Conservation (phyloP, 169 alveolate genomes). For the Cryptosporidium felis region DNA sequence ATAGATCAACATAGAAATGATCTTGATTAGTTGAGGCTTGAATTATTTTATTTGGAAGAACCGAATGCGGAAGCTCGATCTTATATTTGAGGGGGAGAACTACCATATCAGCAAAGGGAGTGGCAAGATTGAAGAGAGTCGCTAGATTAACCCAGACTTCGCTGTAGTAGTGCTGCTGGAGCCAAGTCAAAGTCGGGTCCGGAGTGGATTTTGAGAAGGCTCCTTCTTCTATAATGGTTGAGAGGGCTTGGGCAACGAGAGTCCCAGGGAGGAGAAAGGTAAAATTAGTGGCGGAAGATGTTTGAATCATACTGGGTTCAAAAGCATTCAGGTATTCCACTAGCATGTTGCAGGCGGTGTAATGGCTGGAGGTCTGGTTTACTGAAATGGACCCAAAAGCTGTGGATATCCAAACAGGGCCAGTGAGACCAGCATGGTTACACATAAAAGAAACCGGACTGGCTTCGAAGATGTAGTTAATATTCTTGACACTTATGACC, state of each 20-base stretch:
- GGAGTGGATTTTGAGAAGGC: slow-evolving; percentile 7
- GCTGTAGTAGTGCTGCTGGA: slow-evolving; percentile 63
- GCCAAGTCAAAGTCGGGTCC: slow-evolving; percentile 46
- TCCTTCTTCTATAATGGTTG: not conserved
- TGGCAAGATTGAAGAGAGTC: slow-evolving; percentile 26
- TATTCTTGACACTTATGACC: slow-evolving; percentile 43
- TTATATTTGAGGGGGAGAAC: slow-evolving; percentile 36
- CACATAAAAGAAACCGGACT: slow-evolving; percentile 53
- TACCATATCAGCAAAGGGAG: slow-evolving; percentile 39
- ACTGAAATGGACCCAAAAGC: slow-evolving; percentile 68
- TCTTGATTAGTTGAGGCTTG: slow-evolving; percentile 11
- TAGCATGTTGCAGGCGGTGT: slow-evolving; percentile 46
- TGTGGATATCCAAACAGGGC: slow-evolving; percentile 67
- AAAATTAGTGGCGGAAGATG: slow-evolving; percentile 61
- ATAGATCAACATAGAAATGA: slow-evolving; percentile 30
- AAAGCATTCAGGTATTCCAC: slow-evolving; percentile 22
- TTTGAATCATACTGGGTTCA: slow-evolving; percentile 48
- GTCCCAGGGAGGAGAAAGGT: slow-evolving; percentile 57
- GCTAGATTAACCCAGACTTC: slow-evolving; percentile 50
- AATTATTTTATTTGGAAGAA: slow-evolving; percentile 5
- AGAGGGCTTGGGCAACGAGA: not conserved
- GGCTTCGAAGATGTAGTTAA: slow-evolving; percentile 26
- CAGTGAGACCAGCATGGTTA: slow-evolving; percentile 57
- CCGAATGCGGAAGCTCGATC: slow-evolving; percentile 5
- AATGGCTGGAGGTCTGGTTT: slow-evolving; percentile 60